Percentiles rank a stretch among this genome's conserved stretches.
These are phyloP conservation scores for Chrysanthemum makinoi DNA, from an alignment of 129 eudicot species.

Conservation along the genomic window DNA sequence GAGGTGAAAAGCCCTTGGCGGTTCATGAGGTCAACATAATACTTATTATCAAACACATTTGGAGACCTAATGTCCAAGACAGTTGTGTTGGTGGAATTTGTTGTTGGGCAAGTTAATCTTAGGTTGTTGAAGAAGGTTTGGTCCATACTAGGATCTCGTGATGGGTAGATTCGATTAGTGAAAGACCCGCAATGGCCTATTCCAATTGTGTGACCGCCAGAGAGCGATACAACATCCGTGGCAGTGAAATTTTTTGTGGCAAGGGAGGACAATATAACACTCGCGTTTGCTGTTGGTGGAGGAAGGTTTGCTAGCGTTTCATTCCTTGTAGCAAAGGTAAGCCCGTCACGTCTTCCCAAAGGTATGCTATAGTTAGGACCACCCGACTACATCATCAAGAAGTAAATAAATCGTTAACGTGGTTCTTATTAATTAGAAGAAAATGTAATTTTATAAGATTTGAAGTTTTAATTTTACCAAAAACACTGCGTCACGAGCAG, in stretches of 20 bases:
- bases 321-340: constrained; percentile 40
- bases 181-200: constrained; percentile 52
- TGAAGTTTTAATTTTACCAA: constrained; percentile 31
- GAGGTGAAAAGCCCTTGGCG: constrained; percentile 65
- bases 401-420: too few relatives aligned
- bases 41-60: constrained; percentile 58
- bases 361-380: constrained; percentile 41
- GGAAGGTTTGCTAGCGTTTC: constrained; percentile 52
- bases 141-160: constrained; percentile 54
- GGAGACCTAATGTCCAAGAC: constrained; percentile 57
- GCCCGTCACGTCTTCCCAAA: constrained; percentile 61
- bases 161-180: constrained; percentile 48
- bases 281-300: constrained; percentile 39
- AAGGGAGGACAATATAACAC: constrained; percentile 35
- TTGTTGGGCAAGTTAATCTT: constrained; percentile 36
- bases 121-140: constrained; percentile 43
- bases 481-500: constrained; percentile 55
- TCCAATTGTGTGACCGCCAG: constrained; percentile 77
- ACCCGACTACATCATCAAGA: too few relatives aligned
- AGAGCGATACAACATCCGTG: constrained; percentile 65
- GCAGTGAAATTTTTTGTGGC: constrained; percentile 42
- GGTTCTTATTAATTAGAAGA: too few relatives aligned
- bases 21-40: constrained; percentile 63
- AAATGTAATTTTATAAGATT: constrained; percentile 8
- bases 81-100: constrained; percentile 38